A percentile compares a stretch with the other conserved stretches of the same genome.
Conservation (phyloP, 768 basidiomycete species). For the Cystofilobasidium bisporidii region DNA sequence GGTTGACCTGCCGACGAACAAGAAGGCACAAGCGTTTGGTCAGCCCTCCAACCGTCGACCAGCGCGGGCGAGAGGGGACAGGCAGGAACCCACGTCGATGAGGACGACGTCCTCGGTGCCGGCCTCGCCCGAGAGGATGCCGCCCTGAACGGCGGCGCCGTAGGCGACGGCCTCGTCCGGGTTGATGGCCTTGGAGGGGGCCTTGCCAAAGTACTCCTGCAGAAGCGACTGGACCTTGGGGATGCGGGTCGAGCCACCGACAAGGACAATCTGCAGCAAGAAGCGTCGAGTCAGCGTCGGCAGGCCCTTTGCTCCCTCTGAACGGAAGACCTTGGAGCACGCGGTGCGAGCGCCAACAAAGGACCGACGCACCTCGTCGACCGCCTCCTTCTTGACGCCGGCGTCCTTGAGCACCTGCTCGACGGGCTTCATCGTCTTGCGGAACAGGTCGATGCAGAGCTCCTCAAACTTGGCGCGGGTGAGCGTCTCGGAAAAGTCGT, state of each 20-base stretch:
- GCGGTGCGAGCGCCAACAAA: slow-evolving; percentile 75
- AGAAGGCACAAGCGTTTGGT: slow-evolving; percentile 48
- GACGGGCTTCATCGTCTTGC: slow-evolving; percentile 99
- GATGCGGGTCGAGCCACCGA: slow-evolving; percentile 97
- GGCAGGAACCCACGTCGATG: slow-evolving; percentile 57
- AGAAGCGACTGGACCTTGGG: slow-evolving; percentile 98
- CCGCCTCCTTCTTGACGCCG: slow-evolving; percentile 92
- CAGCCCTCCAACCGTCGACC: neutral
- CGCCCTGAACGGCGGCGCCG: slow-evolving; percentile 97
- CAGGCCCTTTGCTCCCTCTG: too few relatives aligned
- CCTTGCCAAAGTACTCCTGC: slow-evolving; percentile 96
- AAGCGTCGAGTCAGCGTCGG: slow-evolving; percentile 52
- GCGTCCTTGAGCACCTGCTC: slow-evolving; percentile 98
- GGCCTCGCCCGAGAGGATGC: slow-evolving; percentile 90
- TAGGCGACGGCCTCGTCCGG: slow-evolving; percentile 99
- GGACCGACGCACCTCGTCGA: slow-evolving; percentile 52
- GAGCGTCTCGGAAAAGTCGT: slow-evolving; percentile 93
- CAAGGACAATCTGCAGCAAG: slow-evolving; percentile 59
- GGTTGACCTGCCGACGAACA: slow-evolving; percentile 38
- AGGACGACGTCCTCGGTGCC: slow-evolving; percentile 76
- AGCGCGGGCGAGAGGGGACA: neutral
- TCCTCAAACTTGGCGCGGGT: slow-evolving; percentile 99
- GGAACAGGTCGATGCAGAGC: slow-evolving; percentile 96
- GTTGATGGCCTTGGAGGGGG: slow-evolving; percentile 97
- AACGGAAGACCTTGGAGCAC: too few relatives aligned